phyloP scores from a whole-genome alignment of 2,329 filamentous ascomycete genomes.

The Cladosporium sp. region DNA sequence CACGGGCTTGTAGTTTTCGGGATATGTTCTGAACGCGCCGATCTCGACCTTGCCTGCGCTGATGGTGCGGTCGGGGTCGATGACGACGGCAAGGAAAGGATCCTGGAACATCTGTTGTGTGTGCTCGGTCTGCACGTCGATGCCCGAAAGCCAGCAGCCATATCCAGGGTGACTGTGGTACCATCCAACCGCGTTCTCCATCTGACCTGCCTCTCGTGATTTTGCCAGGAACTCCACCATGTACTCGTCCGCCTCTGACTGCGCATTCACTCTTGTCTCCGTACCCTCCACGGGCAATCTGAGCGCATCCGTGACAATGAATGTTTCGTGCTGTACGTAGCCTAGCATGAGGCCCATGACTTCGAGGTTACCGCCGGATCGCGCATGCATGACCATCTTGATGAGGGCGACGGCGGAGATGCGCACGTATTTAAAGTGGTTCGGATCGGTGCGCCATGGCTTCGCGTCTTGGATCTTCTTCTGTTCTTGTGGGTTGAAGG shows the following conservation, averaged over 20 bases:
- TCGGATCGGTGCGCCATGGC: slow-evolving; percentile 73
- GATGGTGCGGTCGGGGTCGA: slow-evolving; percentile 93
- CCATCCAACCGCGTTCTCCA: slow-evolving; percentile 95
- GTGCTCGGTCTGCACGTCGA: slow-evolving; percentile 85
- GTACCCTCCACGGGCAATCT: slow-evolving; percentile 93
- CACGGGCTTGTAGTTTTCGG: slow-evolving; percentile 62
- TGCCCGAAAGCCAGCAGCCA: slow-evolving; percentile 95
- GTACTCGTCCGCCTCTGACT: slow-evolving; percentile 95
- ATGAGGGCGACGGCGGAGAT: slow-evolving; percentile 90
- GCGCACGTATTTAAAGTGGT: slow-evolving; percentile 89
- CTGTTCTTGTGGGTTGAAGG: slow-evolving; percentile 66
- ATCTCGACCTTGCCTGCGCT: slow-evolving; percentile 95
- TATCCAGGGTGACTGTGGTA: slow-evolving; percentile 98
- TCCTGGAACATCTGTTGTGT: slow-evolving; percentile 82
- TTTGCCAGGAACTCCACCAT: slow-evolving; percentile 79
- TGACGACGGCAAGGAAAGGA: slow-evolving; percentile 91
- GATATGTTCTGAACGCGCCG: slow-evolving; percentile 90
- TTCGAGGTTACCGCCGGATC: slow-evolving; percentile 87
- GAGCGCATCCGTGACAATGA: slow-evolving; percentile 92
- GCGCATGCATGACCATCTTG: slow-evolving; percentile 99
- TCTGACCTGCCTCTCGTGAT: slow-evolving; percentile 68
- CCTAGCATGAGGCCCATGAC: slow-evolving; percentile 99
- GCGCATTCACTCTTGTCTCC: slow-evolving; percentile 96
- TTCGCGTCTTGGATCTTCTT: slow-evolving; percentile 58
- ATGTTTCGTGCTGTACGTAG: slow-evolving; percentile 77